Evolutionary conservation across 768 basidiomycete species (phyloP), one percentile per base, ranked within the genome.

Genomic region (Rhodotorula babjevae): DNA sequence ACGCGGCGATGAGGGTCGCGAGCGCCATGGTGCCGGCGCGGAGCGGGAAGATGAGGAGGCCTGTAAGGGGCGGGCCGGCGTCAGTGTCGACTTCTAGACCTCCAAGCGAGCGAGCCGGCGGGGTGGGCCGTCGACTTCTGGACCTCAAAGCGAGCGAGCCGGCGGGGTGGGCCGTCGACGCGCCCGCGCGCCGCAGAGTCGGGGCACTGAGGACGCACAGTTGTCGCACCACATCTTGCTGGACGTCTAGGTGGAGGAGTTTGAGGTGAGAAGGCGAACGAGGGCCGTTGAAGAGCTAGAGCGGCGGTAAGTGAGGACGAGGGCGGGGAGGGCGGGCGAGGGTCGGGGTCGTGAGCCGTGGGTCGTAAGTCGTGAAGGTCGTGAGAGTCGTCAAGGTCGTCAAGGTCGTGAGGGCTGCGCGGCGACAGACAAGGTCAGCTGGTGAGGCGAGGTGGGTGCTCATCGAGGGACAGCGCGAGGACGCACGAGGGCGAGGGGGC

Each of bases 21-120:
- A 75, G 64, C 12, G 63, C 67, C 69, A 75, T 75, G 0, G 71
- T n/a, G 58, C 71, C 71, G 6, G 40, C 59, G n/a, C 71, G 49
- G 7, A 72, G 71, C 6, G 71, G 73, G 62, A 74, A 64, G 18
- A 73, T 14, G 58, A 70, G 68, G 27, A 74, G 68, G n/a, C 73
- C 68, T 66, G 58, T 36, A 18, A 11, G 56, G 7, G 62, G 16
- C 31, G 46, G 29, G 56, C 42, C 40, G 46, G 57, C 33, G 57
- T 15, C 10, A 8, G 50, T 52, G 50, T n/a, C n/a, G n/a, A n/a
- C 33, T 11, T 16, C 29, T 5, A 31, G 36, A 36, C 36, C 5
- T 36, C n/a, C n/a, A n/a, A 36, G 36, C 36, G 36, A 9, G 36
- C 36, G 9, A 36, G 36, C 36, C 36, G 36, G 36, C 36, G 36